These are phyloP conservation scores for Rutstroemia sp. DNA, from an alignment of 2,329 filamentous ascomycete species.

Conservation along the genomic window DNA sequence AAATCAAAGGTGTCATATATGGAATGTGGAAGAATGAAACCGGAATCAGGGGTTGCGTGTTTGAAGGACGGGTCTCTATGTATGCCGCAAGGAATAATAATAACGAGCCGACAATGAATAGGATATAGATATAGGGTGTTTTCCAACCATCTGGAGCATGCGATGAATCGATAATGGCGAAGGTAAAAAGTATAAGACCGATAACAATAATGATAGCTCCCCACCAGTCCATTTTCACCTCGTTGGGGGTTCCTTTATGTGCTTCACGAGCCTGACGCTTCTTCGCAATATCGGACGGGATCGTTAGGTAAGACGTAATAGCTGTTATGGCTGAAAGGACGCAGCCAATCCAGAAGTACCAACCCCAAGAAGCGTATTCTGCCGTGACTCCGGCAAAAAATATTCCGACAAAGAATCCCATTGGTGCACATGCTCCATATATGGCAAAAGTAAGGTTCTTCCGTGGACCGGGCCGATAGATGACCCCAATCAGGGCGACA, in stretches of 20 bases:
- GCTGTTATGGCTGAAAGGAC: constrained; percentile 42
- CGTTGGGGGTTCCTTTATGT: constrained; percentile 11
- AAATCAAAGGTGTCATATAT: constrained; percentile 57
- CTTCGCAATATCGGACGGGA: constrained; percentile 40
- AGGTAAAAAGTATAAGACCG: constrained; percentile 64
- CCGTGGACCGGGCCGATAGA: constrained; percentile 58
- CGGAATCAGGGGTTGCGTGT: constrained; percentile 61
- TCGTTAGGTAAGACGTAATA: constrained; percentile 38
- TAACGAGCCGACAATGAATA: constrained; percentile 55
- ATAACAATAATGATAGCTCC: constrained; percentile 54
- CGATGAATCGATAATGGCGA: constrained; percentile 65
- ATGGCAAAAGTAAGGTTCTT: constrained; percentile 58
- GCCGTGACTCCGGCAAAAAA: constrained; percentile 56
- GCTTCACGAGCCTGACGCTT: constrained; percentile 21
- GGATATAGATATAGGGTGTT: constrained; percentile 64
- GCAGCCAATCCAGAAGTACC: constrained; percentile 63
- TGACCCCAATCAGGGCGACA: constrained; percentile 57
- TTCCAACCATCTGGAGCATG: constrained; percentile 63
- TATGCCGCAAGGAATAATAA: constrained; percentile 56
- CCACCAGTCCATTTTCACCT: constrained; percentile 61
- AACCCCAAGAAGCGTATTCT: constrained; percentile 53
- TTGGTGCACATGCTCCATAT: constrained; percentile 47
- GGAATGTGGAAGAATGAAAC: constrained; percentile 61
- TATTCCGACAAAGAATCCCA: constrained; percentile 54
- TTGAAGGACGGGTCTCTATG: constrained; percentile 60